phyloP scores from a whole-genome alignment of 2,329 filamentous ascomycete species.

The Coniosporium tulheliwenetii region DNA sequence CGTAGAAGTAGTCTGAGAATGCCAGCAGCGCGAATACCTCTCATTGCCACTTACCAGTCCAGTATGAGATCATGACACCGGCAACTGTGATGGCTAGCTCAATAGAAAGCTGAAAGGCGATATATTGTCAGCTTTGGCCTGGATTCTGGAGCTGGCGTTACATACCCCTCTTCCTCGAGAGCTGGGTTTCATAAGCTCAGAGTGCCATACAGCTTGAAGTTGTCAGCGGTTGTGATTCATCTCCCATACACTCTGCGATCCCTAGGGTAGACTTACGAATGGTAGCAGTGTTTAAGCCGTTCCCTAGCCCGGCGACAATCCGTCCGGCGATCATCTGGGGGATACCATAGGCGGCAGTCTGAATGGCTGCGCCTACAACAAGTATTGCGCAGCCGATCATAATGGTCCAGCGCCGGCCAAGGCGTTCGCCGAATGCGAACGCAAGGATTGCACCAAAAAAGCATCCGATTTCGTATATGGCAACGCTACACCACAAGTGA shows the following conservation, averaged over 20 bases:
- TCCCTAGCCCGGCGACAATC: conserved; percentile 30
- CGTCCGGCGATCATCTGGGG: conserved; percentile 29
- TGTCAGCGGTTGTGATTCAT: too few relatives aligned
- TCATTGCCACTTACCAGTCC: too few relatives aligned
- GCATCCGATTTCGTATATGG: conserved; percentile 24
- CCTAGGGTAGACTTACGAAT: too few relatives aligned
- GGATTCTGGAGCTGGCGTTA: too few relatives aligned
- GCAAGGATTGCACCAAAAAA: conserved; percentile 29
- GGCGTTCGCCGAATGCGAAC: conserved; percentile 23
- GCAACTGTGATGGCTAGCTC: too few relatives aligned
- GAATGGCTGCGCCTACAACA: conserved; percentile 27
- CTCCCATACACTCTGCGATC: too few relatives aligned
- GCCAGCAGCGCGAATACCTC: too few relatives aligned
- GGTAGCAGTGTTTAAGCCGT: conserved; percentile 33
- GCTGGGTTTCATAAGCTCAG: conserved; percentile 25
- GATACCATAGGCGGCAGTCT: conserved; percentile 24
- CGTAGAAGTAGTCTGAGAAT: too few relatives aligned
- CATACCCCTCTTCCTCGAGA: conserved; percentile 20
- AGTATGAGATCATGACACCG: too few relatives aligned
- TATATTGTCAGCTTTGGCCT: too few relatives aligned
- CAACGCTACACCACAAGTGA: too few relatives aligned
- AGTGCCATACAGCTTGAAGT: conserved; percentile 22
- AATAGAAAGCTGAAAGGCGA: too few relatives aligned
- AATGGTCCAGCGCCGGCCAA: conserved; percentile 27
- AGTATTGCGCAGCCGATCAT: conserved; percentile 25